Conservation (phyloP, 1,284 basidiomycete genomes). For the Irpex rosettiformis region DNA sequence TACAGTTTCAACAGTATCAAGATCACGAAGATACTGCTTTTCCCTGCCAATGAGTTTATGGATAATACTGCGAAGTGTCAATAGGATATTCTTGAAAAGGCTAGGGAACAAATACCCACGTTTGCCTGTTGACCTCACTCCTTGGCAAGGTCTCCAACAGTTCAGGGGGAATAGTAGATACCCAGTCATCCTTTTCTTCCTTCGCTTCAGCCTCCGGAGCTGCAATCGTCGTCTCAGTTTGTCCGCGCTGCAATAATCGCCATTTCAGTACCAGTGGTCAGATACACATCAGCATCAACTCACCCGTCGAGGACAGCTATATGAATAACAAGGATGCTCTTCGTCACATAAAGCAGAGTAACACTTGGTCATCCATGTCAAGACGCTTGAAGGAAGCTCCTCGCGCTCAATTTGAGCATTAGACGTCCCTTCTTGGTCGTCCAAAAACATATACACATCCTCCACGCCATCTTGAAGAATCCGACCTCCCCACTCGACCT, state of each 20-base stretch:
- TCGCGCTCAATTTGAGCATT: conserved; percentile 58
- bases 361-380: conserved; percentile 78
- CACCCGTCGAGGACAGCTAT: conserved; percentile 65
- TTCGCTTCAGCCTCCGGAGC: conserved; percentile 23
- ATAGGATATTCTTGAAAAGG: not conserved
- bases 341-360: conserved; percentile 82
- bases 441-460: conserved; percentile 95
- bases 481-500: conserved; percentile 92
- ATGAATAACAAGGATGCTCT: conserved; percentile 67
- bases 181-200: conserved; percentile 63
- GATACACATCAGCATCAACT: conserved; percentile 19
- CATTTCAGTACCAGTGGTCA: not conserved
- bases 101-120: conserved; percentile 37
- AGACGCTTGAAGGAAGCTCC: conserved; percentile 83
- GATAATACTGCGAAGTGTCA: conserved; percentile 60
- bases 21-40: conserved; percentile 86
- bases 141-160: conserved; percentile 68
- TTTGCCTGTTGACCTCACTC: conserved; percentile 83
- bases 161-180: conserved; percentile 63
- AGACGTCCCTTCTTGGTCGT: conserved; percentile 72
- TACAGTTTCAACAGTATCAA: conserved; percentile 80
- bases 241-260: conserved; percentile 21
- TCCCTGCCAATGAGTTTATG: conserved; percentile 90
- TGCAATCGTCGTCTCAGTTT: conserved; percentile 19
- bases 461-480: conserved; percentile 87